These are phyloP conservation scores for Lotus japonicus DNA, from an alignment of 306 rosid genomes.

Conservation along the genomic window DNA sequence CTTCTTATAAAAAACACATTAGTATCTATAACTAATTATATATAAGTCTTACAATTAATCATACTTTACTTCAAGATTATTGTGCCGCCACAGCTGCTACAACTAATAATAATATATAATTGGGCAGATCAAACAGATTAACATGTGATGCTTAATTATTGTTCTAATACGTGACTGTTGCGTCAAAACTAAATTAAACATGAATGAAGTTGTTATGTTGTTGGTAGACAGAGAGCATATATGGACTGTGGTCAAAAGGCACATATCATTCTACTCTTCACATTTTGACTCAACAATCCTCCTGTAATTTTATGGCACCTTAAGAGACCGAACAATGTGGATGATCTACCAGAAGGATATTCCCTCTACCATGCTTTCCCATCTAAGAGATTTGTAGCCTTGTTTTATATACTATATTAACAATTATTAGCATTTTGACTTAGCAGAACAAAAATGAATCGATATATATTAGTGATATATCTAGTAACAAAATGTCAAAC, in stretches of 20 bases:
- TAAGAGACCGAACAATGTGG: slow-evolving; percentile 25
- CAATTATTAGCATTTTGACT: slow-evolving; percentile 30
- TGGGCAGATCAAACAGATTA: neutral
- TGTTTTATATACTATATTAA: neutral
- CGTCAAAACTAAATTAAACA: neutral
- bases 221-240: neutral
- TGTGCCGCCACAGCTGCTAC: neutral
- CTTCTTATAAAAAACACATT: too few relatives aligned
- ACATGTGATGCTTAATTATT: neutral
- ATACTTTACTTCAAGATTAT: neutral
- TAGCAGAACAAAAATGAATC: neutral
- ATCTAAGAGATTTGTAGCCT: neutral
- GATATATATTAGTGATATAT: slow-evolving; percentile 15
- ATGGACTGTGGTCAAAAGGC: slow-evolving; percentile 9
- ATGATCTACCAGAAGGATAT: slow-evolving; percentile 21
- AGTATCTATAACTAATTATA: neutral
- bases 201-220: neutral
- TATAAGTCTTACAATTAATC: neutral
- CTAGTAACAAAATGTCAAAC: slow-evolving; percentile 31
- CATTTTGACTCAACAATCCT: slow-evolving; percentile 10
- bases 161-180: neutral
- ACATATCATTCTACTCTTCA: slow-evolving; percentile 4
- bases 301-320: slow-evolving; percentile 4
- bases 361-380: slow-evolving; percentile 18
- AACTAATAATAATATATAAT: neutral